Conservation (phyloP, 768 basidiomycete species). For the Leccinellum albellum region DNA sequence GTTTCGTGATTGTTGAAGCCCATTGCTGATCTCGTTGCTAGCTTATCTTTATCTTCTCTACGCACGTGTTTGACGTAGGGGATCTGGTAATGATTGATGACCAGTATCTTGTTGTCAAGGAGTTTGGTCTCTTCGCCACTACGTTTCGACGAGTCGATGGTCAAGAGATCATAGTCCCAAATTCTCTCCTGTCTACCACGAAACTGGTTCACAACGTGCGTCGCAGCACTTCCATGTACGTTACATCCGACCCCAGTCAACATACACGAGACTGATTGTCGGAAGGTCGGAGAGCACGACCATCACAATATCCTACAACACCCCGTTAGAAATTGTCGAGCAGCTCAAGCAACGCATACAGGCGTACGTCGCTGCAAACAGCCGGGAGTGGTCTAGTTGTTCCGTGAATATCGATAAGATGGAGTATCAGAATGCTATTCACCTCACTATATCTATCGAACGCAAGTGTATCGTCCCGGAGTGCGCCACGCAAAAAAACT, state of each 20-base stretch:
- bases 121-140: slow-evolving; percentile 79
- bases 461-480: slow-evolving; percentile 41
- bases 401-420: slow-evolving; percentile 73
- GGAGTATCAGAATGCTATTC: slow-evolving; percentile 71
- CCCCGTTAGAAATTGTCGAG: slow-evolving; percentile 68
- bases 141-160: slow-evolving; percentile 78
- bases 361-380: slow-evolving; percentile 58
- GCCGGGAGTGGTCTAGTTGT: slow-evolving; percentile 68
- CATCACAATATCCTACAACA: slow-evolving; percentile 63
- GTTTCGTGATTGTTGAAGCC: background rate
- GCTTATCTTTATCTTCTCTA: slow-evolving; percentile 84
- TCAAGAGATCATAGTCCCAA: slow-evolving; percentile 76
- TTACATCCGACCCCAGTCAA: slow-evolving; percentile 3
- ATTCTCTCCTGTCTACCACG: slow-evolving; percentile 61
- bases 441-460: slow-evolving; percentile 65
- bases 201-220: slow-evolving; percentile 79
- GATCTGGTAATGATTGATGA: slow-evolving; percentile 79
- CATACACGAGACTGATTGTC: slow-evolving; percentile 4
- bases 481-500: background rate
- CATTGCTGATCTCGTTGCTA: slow-evolving; percentile 22
- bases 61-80: slow-evolving; percentile 83
- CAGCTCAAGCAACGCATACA: slow-evolving; percentile 57
- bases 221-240: slow-evolving; percentile 70
- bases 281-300: slow-evolving; percentile 65
- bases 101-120: slow-evolving; percentile 47